Evolutionary conservation across 2,329 filamentous ascomycete species (phyloP), one percentile per base, ranked within the genome.

Genomic region (Apiospora hydei): DNA sequence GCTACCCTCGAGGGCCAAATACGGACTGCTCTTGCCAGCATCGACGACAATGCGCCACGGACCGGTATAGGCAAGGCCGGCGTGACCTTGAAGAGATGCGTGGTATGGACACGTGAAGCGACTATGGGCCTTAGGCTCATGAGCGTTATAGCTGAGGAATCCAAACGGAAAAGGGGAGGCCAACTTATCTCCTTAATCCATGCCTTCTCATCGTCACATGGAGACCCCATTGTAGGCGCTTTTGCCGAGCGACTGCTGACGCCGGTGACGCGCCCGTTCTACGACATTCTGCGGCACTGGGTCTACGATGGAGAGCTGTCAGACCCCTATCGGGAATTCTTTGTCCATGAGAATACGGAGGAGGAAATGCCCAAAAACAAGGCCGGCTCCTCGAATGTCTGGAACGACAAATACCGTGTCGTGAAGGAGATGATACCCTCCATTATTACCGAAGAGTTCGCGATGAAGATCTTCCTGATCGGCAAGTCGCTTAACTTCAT

Each of bases 401-500:
- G 96, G 96, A 95, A 98, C 81, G 95, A 98, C 82, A 98, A 98
- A 81, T 99, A 98, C 83, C 93, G 94, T 78, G 87, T 98, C 51
- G 92, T 94, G 76, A 88, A 93, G 72, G 88, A 89, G 67, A 96
- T 98, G 93, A 91, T 98, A 34, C 96, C 96, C 0, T 95, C 92
- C 57, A 98, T 98, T 78, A 95, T 98, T 76, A 97, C 94, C 0
- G 88, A 93, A 64, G 95, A 98, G 73, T 98, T 99, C 83, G 95
- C 96, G 0, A 94, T 96, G 76, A 98, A 98, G 80, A 94, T 99
- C 7, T 98, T 98, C 78, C 85, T 99, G 10, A 99, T 99, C 77
- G 96, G 96, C 71, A 99, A 99, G 82, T 98, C 95, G 4, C 88
- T 99, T 71, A 99, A 99, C 82, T 99, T 99, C 82, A 98, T 99